Evolutionary conservation across 2,329 filamentous ascomycete species (phyloP).

Genomic region (Diaporthe sp.): DNA sequence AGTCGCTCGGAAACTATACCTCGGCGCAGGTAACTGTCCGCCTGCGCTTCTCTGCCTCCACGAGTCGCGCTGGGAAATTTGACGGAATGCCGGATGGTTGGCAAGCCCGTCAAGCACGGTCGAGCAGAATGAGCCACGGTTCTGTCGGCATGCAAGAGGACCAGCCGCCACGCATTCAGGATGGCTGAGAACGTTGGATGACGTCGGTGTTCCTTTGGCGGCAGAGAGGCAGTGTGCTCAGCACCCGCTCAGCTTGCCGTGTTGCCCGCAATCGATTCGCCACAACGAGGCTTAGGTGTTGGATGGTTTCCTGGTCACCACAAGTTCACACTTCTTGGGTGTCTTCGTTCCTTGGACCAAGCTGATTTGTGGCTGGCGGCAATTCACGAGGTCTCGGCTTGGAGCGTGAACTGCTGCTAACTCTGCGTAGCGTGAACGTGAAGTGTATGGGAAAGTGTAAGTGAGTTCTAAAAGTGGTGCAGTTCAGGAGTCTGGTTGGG

Average conservation of each 20-base stretch:
- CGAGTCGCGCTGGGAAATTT: conserved; percentile 19
- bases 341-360: background rate
- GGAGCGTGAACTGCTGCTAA: background rate
- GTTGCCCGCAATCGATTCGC: background rate
- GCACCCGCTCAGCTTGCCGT: background rate
- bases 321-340: background rate
- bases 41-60: background rate
- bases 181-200: background rate
- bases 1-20: background rate
- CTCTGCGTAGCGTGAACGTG: background rate
- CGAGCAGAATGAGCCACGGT: background rate
- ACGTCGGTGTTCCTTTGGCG: background rate
- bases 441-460: background rate
- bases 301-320: background rate
- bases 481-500: background rate
- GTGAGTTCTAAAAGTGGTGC: background rate
- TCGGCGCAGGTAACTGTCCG: background rate
- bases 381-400: background rate
- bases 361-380: background rate
- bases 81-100: background rate
- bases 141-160: background rate
- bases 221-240: background rate
- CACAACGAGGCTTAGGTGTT: background rate
- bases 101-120: background rate
- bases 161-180: background rate